Evolutionary conservation across 345 rosid genomes (phyloP).

Genomic region (Reutealis trisperma): DNA sequence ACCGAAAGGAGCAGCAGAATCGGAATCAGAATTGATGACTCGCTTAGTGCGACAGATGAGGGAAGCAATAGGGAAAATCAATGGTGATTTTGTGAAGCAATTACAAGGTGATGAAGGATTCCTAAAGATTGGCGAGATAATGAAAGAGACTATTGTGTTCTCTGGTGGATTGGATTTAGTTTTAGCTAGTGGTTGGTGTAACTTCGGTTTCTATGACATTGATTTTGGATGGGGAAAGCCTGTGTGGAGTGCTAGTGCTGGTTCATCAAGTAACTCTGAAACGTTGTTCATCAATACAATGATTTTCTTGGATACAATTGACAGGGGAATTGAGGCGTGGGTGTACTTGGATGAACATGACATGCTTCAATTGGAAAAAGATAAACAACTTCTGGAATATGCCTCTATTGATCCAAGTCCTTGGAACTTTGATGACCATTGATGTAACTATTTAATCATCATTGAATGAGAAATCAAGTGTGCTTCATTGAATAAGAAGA

Average conservation of each 20-base stretch:
- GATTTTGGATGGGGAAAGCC: conserved; percentile 31
- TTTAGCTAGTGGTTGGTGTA: neutral
- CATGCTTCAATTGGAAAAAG: neutral
- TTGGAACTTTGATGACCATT: too few species aligned
- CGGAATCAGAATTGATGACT: neutral
- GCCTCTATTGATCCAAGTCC: too few species aligned
- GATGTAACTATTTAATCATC: too few species aligned
- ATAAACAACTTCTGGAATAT: too few species aligned
- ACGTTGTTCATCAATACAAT: neutral
- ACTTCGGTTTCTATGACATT: neutral
- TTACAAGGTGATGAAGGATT: neutral
- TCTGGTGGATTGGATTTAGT: neutral
- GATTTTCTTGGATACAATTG: neutral
- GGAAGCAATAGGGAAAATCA: conserved; percentile 1
- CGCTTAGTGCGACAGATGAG: neutral
- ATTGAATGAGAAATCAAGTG: too few species aligned
- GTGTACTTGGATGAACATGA: conserved; percentile 20
- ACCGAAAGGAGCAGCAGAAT: neutral
- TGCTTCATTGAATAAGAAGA: too few species aligned
- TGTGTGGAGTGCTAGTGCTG: conserved; percentile 4
- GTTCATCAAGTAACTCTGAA: neutral
- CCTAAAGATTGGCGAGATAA: neutral
- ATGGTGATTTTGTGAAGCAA: neutral
- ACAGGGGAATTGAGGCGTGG: conserved; percentile 25
- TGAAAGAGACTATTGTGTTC: neutral